Evolutionary conservation across 2,329 filamentous ascomycete genomes (phyloP), one percentile per base, ranked within the genome.

Genomic region (Curvularia verruculosa): DNA sequence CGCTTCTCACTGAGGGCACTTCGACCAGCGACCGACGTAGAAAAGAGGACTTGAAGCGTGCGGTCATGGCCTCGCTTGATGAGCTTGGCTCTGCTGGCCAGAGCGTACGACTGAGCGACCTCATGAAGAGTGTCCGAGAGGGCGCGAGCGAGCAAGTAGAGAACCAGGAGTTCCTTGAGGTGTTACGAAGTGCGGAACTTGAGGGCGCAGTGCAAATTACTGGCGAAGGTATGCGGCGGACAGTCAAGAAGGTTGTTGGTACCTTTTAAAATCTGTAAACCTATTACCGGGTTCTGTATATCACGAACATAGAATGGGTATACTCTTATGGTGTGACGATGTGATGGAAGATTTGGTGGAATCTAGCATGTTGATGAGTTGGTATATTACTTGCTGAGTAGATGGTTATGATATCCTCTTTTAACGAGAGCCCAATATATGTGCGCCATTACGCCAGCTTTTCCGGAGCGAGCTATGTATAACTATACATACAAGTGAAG

Each of bases 1-100:
- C 90, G 54, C 82, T 99, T 47, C 82, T 99, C 61, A 97, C 93
- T 0, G 95, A 98, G 73, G 95, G 95, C n/a, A 96, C 91, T 2
- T 92, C 89, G 67, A 88, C 92, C 0, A 87, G 87, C n/a, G 95
- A 98, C 75, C 84, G 95, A 49, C 88, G 91, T 73, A 83, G 91
- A 63, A 90, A 88, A 73, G 87, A 89, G 37, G 93, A 97, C 74
- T 80, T 99, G 70, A 96, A 96, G 82, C 86, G 85, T 54, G 92
- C 89, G 0, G 82, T 96, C 0, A 75, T 96, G 31, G 81, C 80
- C 31, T 80, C 92, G 19, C 77, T 99, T 12, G 94, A 98, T 72
- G 92, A 96, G 67, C 84, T 96, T 79, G 74, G 69, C 26, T 75
- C 75, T 13, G 88, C 87, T 2, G 85, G 87, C 8, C 71, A 72